phyloP scores from a whole-genome alignment of 108 stramenopile species.

The Skeletonema potamos region DNA sequence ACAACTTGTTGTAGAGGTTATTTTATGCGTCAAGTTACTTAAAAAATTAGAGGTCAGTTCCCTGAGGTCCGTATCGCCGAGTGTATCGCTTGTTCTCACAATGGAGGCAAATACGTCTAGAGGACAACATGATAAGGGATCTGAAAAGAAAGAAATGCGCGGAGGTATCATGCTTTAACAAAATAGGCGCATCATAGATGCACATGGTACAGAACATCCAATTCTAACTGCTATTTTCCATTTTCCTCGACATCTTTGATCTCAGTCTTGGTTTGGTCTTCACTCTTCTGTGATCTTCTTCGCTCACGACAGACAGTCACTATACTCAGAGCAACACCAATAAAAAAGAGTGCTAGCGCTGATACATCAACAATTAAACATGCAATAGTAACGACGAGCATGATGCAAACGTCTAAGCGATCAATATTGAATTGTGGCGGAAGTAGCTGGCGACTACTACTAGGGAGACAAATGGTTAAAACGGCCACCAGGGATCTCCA shows the following conservation, averaged over 20 bases:
- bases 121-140: too few species aligned
- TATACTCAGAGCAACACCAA: not conserved
- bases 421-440: conserved; percentile 44
- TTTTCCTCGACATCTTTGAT: conserved; percentile 9
- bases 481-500: conserved; percentile 43
- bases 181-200: too few species aligned
- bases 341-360: not conserved
- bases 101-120: too few species aligned
- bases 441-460: conserved; percentile 19
- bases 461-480: conserved; percentile 35
- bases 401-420: conserved; percentile 14
- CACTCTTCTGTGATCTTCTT: not conserved
- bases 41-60: too few species aligned
- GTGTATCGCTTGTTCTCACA: too few species aligned
- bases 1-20: too few species aligned
- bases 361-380: conserved; percentile 5
- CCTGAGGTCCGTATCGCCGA: too few species aligned
- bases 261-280: not conserved
- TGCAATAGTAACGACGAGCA: conserved; percentile 9
- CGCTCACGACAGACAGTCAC: not conserved
- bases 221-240: too few species aligned
- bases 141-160: too few species aligned
- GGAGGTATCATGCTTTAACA: too few species aligned
- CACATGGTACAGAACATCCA: too few species aligned
- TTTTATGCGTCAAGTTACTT: too few species aligned